phyloP scores from a whole-genome alignment of 1,139 yeast species.

The Geotrichum australiense region DNA sequence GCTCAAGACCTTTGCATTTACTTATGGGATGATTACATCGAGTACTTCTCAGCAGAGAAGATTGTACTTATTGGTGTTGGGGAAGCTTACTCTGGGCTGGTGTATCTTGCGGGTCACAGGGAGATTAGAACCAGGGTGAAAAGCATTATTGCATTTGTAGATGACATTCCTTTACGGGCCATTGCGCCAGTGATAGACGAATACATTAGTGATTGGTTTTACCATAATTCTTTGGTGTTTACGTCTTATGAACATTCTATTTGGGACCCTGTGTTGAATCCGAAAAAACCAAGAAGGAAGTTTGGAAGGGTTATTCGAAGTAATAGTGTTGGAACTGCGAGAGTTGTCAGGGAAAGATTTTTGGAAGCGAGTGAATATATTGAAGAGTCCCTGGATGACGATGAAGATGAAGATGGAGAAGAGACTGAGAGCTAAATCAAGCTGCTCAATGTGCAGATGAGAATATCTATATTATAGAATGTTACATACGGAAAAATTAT shows the following conservation, averaged over 20 bases:
- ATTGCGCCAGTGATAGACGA: slow-evolving; percentile 85
- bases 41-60: slow-evolving; percentile 60
- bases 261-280: slow-evolving; percentile 54
- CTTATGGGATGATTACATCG: slow-evolving; percentile 86
- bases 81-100: slow-evolving; percentile 80
- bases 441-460: too few species aligned
- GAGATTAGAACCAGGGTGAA: slow-evolving; percentile 57
- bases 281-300: slow-evolving; percentile 77
- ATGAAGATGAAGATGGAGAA: slow-evolving; percentile 19
- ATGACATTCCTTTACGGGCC: slow-evolving; percentile 59
- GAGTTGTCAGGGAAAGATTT: slow-evolving; percentile 71
- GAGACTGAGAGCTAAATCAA: too few species aligned
- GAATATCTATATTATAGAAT: too few species aligned
- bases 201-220: slow-evolving; percentile 85
- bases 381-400: slow-evolving; percentile 57
- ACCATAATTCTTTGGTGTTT: slow-evolving; percentile 75
- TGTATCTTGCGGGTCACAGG: slow-evolving; percentile 82
- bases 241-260: slow-evolving; percentile 68
- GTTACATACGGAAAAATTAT: too few species aligned
- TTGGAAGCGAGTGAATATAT: slow-evolving; percentile 82
- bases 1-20: slow-evolving; percentile 71
- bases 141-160: slow-evolving; percentile 68
- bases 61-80: slow-evolving; percentile 84
- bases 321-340: slow-evolving; percentile 59
- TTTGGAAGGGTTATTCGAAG: slow-evolving; percentile 82